Conservation (phyloP, 495 filamentous ascomycete genomes). For the Hypoxylon lienhwacheense region DNA sequence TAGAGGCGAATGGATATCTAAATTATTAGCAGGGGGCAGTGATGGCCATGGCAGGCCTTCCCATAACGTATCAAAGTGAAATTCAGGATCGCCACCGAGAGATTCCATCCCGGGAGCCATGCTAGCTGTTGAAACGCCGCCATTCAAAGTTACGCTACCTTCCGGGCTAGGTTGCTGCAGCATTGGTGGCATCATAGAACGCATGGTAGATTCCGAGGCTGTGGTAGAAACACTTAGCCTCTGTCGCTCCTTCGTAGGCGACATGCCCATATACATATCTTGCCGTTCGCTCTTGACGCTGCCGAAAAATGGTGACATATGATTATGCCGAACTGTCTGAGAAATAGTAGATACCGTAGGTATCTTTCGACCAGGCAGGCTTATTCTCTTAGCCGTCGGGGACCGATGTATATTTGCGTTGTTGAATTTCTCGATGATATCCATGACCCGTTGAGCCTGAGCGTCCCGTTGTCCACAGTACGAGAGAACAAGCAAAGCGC, state of each 20-base stretch:
- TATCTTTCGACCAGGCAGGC: conserved; percentile 32
- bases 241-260: conserved; percentile 25
- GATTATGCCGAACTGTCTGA: conserved; percentile 32
- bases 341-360: conserved; percentile 29
- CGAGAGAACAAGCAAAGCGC: conserved; percentile 61
- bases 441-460: conserved; percentile 64
- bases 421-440: conserved; percentile 65
- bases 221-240: conserved; percentile 15
- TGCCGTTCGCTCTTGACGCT: conserved; percentile 30
- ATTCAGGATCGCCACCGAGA: conserved; percentile 49
- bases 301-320: conserved; percentile 43
- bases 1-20: conserved; percentile 7
- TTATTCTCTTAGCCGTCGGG: conserved; percentile 16
- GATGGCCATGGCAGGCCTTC: conserved; percentile 35
- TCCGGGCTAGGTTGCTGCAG: conserved; percentile 47
- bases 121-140: conserved; percentile 35
- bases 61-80: conserved; percentile 62
- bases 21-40: neutral
- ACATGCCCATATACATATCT: conserved; percentile 22
- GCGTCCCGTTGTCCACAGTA: conserved; percentile 66
- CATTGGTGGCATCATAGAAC: conserved; percentile 31
- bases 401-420: conserved; percentile 38
- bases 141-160: conserved; percentile 55
- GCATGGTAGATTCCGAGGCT: conserved; percentile 18
- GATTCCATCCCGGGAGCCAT: conserved; percentile 39